Conservation (phyloP, 257 asterid genomes). For the Dorcoceras hygrometricum region DNA sequence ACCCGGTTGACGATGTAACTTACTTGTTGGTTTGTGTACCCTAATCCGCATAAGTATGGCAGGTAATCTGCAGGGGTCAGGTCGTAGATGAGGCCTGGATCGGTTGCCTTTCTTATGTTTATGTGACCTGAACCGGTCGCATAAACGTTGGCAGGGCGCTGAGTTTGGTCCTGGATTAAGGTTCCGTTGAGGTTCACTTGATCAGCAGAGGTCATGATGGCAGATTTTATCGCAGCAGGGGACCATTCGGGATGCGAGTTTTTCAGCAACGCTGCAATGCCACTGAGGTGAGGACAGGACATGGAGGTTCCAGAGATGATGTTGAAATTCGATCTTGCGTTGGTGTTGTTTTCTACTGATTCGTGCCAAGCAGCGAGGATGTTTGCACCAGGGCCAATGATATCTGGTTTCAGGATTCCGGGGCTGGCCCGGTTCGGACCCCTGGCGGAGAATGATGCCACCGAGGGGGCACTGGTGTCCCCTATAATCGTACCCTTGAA, state of each 20-base stretch:
- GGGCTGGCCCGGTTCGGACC: no score
- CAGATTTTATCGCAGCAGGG: conserved; percentile 34
- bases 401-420: no score
- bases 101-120: conserved; percentile 23
- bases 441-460: no score
- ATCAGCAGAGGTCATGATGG: conserved; percentile 41
- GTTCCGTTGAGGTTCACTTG: conserved; percentile 17
- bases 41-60: conserved; percentile 35
- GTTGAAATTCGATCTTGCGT: conserved; percentile 33
- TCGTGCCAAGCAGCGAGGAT: conserved; percentile 40
- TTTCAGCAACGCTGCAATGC: conserved; percentile 37
- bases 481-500: no score
- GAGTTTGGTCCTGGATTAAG: conserved; percentile 19
- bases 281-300: conserved; percentile 44
- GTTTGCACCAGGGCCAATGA: conserved; percentile 33
- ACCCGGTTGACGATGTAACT: conserved; percentile 18
- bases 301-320: conserved; percentile 38
- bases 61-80: conserved; percentile 32
- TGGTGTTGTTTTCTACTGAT: conserved; percentile 27
- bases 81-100: conserved; percentile 43
- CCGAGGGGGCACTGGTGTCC: no score
- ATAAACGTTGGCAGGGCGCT: conserved; percentile 11
- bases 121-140: conserved; percentile 41
- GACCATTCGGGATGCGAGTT: conserved; percentile 34
- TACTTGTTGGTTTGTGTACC: conserved; percentile 29